A percentile compares a stretch with the other conserved stretches of the same genome.
These are phyloP conservation scores for Takashimella koratensis DNA, from an alignment of 1,284 basidiomycete genomes.

Conservation along the genomic window DNA sequence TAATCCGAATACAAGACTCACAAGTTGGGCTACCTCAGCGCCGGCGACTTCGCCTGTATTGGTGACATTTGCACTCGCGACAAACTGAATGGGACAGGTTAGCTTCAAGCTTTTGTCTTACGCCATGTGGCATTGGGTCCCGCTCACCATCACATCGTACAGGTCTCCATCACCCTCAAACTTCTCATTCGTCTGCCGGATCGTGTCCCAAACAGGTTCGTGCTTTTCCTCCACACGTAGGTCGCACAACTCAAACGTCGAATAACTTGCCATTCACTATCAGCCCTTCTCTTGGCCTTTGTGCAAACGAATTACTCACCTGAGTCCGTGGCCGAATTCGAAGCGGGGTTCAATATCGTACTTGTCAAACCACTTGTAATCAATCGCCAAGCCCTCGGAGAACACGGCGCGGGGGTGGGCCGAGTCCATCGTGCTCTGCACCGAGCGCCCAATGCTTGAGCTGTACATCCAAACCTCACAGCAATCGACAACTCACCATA, in stretches of 20 bases:
- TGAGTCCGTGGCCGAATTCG: slow-evolving; percentile 53
- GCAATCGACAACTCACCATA: slow-evolving; percentile 27
- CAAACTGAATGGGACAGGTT: slow-evolving; percentile 18
- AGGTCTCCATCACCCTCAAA: slow-evolving; percentile 35
- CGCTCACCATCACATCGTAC: slow-evolving; percentile 44
- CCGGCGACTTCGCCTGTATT: slow-evolving; percentile 49
- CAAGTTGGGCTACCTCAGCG: slow-evolving; percentile 51
- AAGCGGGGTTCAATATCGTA: slow-evolving; percentile 49
- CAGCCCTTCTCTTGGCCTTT: neutral
- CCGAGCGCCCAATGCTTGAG: neutral
- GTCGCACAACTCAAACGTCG: slow-evolving; percentile 45
- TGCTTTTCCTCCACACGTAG: slow-evolving; percentile 28
- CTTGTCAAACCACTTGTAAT: slow-evolving; percentile 52
- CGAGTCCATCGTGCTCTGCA: neutral
- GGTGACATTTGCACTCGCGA: slow-evolving; percentile 43
- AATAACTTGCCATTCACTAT: slow-evolving; percentile 32
- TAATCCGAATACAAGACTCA: slow-evolving; percentile 16
- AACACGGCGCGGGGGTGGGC: slow-evolving; percentile 28
- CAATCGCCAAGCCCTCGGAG: slow-evolving; percentile 50
- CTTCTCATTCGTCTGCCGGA: slow-evolving; percentile 50
- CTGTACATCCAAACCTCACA: too few species aligned
- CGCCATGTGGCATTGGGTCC: slow-evolving; percentile 1
- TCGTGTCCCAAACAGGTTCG: slow-evolving; percentile 27
- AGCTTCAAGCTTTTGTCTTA: neutral
- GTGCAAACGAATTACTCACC: slow-evolving; percentile 10